A percentile compares a stretch with the other conserved stretches of the same genome.
Evolutionary conservation across 208 protist species (phyloP).

Genomic region (Trypanosoma melophagium): DNA sequence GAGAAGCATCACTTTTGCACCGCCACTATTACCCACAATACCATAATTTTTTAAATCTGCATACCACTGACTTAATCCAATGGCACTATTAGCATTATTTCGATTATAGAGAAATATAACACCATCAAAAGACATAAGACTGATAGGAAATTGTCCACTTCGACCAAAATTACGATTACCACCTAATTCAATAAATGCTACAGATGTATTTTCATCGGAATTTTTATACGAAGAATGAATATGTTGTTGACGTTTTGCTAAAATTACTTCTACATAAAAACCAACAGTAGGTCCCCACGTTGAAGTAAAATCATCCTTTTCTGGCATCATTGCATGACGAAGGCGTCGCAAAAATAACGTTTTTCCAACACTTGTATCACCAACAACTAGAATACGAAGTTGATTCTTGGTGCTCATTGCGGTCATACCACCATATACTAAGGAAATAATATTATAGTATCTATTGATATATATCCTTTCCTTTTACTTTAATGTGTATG

Average conservation of each 20-base stretch:
- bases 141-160: conserved; percentile 44
- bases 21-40: conserved; percentile 20
- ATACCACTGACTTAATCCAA: conserved; percentile 60
- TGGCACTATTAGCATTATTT: conserved; percentile 51
- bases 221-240: not conserved
- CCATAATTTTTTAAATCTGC: conserved; percentile 31
- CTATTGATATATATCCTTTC: not conserved
- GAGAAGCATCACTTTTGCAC: conserved; percentile 26
- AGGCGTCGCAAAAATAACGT: conserved; percentile 75
- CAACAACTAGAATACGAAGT: conserved; percentile 72
- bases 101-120: conserved; percentile 78
- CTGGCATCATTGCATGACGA: conserved; percentile 33
- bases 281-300: conserved; percentile 58
- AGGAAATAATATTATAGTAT: not conserved
- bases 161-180: conserved; percentile 58
- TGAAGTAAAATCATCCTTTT: not conserved
- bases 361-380: conserved; percentile 77
- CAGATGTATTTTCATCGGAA: not conserved
- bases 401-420: not conserved
- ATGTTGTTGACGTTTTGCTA: conserved; percentile 7
- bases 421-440: not conserved
- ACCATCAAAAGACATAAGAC: conserved; percentile 62
- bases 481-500: not conserved
- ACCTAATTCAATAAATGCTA: conserved; percentile 81
- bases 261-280: conserved; percentile 49